Evolutionary conservation across 257 asterid species (phyloP), one percentile per base, ranked within the genome.

Genomic region (Lavandula angustifolia): DNA sequence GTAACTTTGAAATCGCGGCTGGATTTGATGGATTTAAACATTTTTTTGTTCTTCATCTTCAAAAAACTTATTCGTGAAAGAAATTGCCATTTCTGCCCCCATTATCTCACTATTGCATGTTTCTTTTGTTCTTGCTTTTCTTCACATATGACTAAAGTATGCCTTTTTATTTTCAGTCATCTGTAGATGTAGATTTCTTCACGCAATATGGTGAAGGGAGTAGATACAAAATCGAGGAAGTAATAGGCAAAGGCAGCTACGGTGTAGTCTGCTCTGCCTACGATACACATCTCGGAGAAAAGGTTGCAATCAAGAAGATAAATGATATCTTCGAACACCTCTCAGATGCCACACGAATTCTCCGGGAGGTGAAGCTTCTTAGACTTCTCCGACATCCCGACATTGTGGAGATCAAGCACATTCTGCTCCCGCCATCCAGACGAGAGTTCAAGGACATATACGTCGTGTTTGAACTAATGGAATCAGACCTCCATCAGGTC

Each of bases 121-220:
- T 60, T 18, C 34, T 46, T 54, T 29, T 12, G 17, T 1, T 46
- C 49, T 60, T 35, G 41, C 14, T 40, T 62, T 43, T 40, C 33
- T 40, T 29, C 17, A 46, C 3, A 5, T 22, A 40, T 46, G 54
- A 48, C 16, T 68, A 54, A 69, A 10, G 5, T 35, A 14, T 52
- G 31, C 51, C 18, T 3, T 38, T 9, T 16, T 41, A 2, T 50
- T 47, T 81, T 70, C 91, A 92, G 98, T 80, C 75, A 60, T 77
- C 87, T 53, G 78, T 62, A 27, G 98, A 92, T 57, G 70, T 89
- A 47, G 98, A 89, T 62, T 92, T 92, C 87, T 92, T 89, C 85
- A 92, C 98, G 2, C 95, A 92, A 63, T 92, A 92, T 63, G 98
- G 98, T 41, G 98, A 92, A 76, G 98, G 96, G 29, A 89, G 95